Evolutionary conservation across 768 basidiomycete species (phyloP), one percentile per base, ranked within the genome.

Genomic region (Gymnopilus dilepis): DNA sequence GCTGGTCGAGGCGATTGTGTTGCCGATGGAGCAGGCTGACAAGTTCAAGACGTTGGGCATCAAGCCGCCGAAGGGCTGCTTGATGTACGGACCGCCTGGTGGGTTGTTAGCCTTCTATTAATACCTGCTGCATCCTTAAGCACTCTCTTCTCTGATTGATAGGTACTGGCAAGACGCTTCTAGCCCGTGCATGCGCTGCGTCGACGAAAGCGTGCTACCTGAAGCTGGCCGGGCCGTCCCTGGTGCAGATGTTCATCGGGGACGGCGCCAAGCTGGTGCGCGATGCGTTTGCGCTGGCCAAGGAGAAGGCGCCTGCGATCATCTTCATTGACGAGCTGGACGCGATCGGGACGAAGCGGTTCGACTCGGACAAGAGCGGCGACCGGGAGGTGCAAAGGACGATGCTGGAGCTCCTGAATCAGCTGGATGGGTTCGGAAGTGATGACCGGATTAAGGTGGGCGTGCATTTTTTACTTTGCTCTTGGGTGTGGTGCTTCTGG

Each of bases 231-330:
- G 97, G 95, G 19, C 97, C 97, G 24, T 96, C 96, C 53, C 85
- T 99, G 55, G 97, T 99, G 12, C 97, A 99, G 77, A 99, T 99
- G 97, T 99, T 97, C 76, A 99, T 99, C 67, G 97, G 97, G 76
- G 97, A 99, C 74, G 97, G 97, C 70, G 97, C 97, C 57, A 99
- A 98, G 76, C 87, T 99, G 53, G 97, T 99, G 21, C 93, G 97
- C 47, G 97, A 99, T 70, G 97, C 97, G 3, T 99, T 99, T 73
- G 95, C 96, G 47, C 84, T 99, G 47, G 97, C 97, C 17, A 99
- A 98, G 77, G 93, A 97, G 82, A 98, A 99, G 71, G 93, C 95
- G 1, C 96, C 96, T 6, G 92, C 95, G n/a, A 98, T 98, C 74
- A 98, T 99, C 75, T 98, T 98, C 78, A 98, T 98, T 65, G 97